Evolutionary conservation across 257 asterid species (phyloP).

Genomic region (Plantago ovata): DNA sequence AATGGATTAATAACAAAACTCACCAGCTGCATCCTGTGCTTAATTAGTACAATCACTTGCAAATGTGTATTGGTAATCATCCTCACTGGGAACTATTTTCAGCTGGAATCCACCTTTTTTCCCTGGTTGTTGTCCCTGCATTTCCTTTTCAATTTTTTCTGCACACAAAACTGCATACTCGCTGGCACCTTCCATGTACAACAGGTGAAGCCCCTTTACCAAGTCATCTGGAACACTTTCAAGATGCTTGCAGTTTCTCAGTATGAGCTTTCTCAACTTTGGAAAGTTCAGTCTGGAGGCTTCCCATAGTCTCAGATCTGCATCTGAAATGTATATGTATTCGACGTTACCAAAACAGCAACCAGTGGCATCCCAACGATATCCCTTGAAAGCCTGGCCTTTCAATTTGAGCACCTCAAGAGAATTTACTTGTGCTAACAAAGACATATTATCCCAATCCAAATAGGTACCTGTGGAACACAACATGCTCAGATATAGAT

Average conservation of each 20-base stretch:
- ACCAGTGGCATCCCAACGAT: not conserved
- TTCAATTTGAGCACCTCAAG: slow-evolving; percentile 10
- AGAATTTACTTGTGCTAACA: not conserved
- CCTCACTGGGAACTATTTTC: not conserved
- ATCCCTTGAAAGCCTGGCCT: not conserved
- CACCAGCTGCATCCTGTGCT: not conserved
- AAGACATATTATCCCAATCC: not conserved
- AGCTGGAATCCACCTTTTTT: not conserved
- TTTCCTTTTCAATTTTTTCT: not conserved
- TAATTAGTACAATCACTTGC: not conserved
- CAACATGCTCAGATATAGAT: not conserved
- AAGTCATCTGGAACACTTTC: not conserved
- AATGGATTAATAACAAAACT: not conserved
- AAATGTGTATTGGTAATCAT: not conserved
- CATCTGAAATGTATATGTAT: not conserved
- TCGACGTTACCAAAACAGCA: not conserved
- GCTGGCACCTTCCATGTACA: not conserved
- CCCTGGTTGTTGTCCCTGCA: not conserved
- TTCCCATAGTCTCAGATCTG: not conserved
- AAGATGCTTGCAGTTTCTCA: not conserved
- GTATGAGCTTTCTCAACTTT: not conserved
- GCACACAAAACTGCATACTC: not conserved
- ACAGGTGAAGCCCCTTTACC: not conserved
- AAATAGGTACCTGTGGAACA: not conserved
- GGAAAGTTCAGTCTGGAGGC: not conserved